Evolutionary conservation across 1,284 basidiomycete genomes (phyloP).

Genomic region (Apiotrichum montevideense): DNA sequence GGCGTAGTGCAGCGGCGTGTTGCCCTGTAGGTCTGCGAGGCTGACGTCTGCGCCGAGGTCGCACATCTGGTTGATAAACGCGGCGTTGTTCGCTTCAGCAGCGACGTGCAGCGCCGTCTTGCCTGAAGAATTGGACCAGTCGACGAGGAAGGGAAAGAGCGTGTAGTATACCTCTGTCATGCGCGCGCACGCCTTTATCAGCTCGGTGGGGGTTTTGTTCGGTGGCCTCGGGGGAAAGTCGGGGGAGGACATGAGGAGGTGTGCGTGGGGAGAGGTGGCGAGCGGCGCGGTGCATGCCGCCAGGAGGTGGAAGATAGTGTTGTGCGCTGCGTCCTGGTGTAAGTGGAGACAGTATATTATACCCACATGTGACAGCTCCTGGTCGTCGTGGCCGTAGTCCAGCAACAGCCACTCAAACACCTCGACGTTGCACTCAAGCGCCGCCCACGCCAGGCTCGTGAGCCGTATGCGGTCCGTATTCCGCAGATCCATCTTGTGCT

Average conservation of each 20-base stretch:
- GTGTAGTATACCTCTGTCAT: constrained; percentile 36
- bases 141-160: constrained; percentile 62
- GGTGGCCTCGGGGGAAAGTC: constrained; percentile 23
- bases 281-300: constrained; percentile 61
- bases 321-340: constrained; percentile 73
- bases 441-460: constrained; percentile 83
- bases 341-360: too few species aligned
- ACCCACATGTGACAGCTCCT: constrained; percentile 76
- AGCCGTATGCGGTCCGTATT: constrained; percentile 70
- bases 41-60: constrained; percentile 82
- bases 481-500: constrained; percentile 70
- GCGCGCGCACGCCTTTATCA: constrained; percentile 21
- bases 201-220: constrained; percentile 16
- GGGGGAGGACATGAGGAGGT: constrained; percentile 23
- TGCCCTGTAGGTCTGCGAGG: constrained; percentile 80
- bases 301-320: constrained; percentile 80
- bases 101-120: constrained; percentile 86
- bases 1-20: constrained; percentile 79
- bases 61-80: constrained; percentile 65
- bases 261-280: constrained; percentile 21
- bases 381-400: constrained; percentile 77
- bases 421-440: constrained; percentile 73
- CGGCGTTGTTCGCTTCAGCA: constrained; percentile 79
- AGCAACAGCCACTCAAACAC: constrained; percentile 82
- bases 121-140: constrained; percentile 82